Evolutionary conservation across 139 green algal species (phyloP), one percentile per base, ranked within the genome.

Genomic region (Mychonastes homosphaera): DNA sequence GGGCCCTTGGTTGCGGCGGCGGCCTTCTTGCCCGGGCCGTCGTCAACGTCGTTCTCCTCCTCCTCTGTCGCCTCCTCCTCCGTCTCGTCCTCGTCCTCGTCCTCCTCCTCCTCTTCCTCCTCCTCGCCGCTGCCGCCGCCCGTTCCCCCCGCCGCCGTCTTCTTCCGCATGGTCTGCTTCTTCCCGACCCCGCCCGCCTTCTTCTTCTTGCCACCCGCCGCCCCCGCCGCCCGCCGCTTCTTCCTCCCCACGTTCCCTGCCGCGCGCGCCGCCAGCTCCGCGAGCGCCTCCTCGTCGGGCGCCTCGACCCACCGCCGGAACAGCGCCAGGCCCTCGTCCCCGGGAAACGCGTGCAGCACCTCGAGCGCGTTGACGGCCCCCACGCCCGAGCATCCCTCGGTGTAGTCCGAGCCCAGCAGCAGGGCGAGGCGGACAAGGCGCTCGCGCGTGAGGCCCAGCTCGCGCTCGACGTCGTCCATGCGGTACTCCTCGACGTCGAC

Each of bases 331-430:
- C 73, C 75, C 3, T 72, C 41, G 5, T 65, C 29, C 0, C 76
- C 81, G 0, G 60, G 62, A 55, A 94, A 98, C 5, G 83, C 80
- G 4, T 75, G 70, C 29, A 96, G 72, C 35, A 94, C 74, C 77
- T 98, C 89, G 58, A 95, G 63, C 15, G 92, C 92, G 64, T 98
- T 98, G 24, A 98, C 92, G 28, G 98, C 82, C n/a, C 92, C 78
- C 28, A 85, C 76, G 33, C 78, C 78, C 10, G 63, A 26, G 46
- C 46, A 53, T 16, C 62, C 62, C 23, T 69, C 62, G 29, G 85
- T 95, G 79, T 99, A 99, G 67, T 99, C 92, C 4, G 62, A 83
- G 3, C 92, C 92, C 51, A 99, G 75, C 65, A 99, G 77, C 77
- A 96, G 60, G 0, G 89, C 92, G 65, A 98, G 76, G 28, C 47